These are phyloP conservation scores for Scheffersomyces illinoinensis DNA, from an alignment of 1,139 yeast species.

Conservation along the genomic window DNA sequence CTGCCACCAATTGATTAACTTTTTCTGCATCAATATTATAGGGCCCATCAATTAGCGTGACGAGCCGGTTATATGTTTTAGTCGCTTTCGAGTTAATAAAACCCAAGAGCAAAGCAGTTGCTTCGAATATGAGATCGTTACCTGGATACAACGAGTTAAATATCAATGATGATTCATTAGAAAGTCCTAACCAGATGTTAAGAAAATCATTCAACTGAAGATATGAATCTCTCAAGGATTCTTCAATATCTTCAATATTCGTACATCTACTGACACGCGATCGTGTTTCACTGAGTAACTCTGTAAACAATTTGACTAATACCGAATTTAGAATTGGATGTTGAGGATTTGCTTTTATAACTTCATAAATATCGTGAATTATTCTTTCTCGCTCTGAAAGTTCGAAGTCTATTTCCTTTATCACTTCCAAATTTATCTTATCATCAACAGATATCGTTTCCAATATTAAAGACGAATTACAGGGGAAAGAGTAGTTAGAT, in stretches of 20 bases:
- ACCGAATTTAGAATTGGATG: constrained; percentile 27
- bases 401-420: constrained; percentile 1
- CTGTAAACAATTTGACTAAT: constrained; percentile 16
- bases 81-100: constrained; percentile 9
- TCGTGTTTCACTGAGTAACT: constrained; percentile 6
- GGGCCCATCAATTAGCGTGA: neutral
- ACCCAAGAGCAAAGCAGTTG: constrained; percentile 13
- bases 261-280: constrained; percentile 1
- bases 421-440: constrained; percentile 9
- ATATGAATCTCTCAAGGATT: constrained; percentile 10
- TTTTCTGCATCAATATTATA: neutral
- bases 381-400: neutral
- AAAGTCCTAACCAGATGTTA: constrained; percentile 30
- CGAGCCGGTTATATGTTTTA: neutral
- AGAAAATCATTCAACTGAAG: constrained; percentile 13
- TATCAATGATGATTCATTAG: constrained; percentile 16
- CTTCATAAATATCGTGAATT: constrained; percentile 10
- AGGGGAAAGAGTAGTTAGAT: constrained; percentile 5
- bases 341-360: constrained; percentile 18
- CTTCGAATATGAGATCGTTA: constrained; percentile 32
- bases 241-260: constrained; percentile 9
- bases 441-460: constrained; percentile 17
- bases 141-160: constrained; percentile 34
- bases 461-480: constrained; percentile 19
- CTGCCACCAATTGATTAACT: neutral